Percentiles rank a stretch among this genome's conserved stretches.
Evolutionary conservation across 2,329 filamentous ascomycete genomes (phyloP).

Genomic region (Fusarium sp.): DNA sequence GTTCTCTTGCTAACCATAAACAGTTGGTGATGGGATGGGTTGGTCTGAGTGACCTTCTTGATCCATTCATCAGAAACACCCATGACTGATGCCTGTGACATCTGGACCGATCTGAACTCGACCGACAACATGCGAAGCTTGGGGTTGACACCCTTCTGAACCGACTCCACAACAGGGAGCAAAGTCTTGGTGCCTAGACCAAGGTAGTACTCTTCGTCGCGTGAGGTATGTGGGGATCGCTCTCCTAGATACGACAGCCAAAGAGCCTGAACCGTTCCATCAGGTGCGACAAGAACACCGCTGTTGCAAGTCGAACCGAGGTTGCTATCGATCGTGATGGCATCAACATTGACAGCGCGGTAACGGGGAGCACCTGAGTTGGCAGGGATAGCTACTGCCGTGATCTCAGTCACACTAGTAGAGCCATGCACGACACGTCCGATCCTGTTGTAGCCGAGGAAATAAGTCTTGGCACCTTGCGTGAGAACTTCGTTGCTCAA

Average conservation of each 20-base stretch:
- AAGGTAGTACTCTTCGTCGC: constrained; percentile 96
- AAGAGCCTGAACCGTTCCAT: constrained; percentile 92
- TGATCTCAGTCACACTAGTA: constrained; percentile 96
- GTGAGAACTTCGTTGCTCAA: constrained; percentile 86
- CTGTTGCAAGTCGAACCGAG: constrained; percentile 92
- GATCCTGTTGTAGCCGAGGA: constrained; percentile 98
- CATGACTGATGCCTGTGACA: constrained; percentile 98
- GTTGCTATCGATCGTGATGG: constrained; percentile 95
- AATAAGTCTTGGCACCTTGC: constrained; percentile 93
- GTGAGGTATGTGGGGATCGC: constrained; percentile 79
- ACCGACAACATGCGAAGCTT: constrained; percentile 91
- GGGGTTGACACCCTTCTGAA: constrained; percentile 83
- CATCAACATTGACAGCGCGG: constrained; percentile 93
- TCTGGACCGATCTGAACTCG: constrained; percentile 94
- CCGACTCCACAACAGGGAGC: constrained; percentile 87
- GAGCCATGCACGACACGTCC: constrained; percentile 93
- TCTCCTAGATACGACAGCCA: constrained; percentile 98
- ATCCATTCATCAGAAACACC: constrained; percentile 98
- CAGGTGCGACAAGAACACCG: constrained; percentile 88
- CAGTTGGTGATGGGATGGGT: constrained; percentile 92
- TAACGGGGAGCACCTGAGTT: constrained; percentile 93
- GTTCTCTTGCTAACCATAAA: constrained; percentile 98
- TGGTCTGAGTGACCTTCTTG: constrained; percentile 85
- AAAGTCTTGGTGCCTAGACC: constrained; percentile 90
- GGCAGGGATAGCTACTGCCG: constrained; percentile 94